Base-by-base conservation (phyloP, 2,329 filamentous ascomycete genomes). In the Trichoderma sp. region DNA sequence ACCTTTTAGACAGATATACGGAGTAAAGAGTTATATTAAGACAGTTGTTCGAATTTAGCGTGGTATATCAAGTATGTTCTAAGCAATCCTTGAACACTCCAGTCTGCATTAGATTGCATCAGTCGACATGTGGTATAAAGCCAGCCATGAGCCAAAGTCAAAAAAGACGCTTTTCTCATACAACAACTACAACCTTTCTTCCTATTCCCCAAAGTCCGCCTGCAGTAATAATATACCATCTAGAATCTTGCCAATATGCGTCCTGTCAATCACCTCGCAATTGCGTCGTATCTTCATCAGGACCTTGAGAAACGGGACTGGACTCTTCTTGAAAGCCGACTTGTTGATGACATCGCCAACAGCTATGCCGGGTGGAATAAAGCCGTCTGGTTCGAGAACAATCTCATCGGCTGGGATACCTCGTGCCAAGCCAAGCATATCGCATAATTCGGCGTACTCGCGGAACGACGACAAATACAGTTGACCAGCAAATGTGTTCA, bases 401-500 rank as follows among this genome's bases (percentile, higher is more conserved):
- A 67, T 26, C 2, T 1, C 73, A 6, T 78, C 77, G 0, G 73
- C 68, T 0, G 66, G 67, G 1, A 63, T 45, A 0, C 62, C 56
- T 66, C 73, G 78, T 0, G 78, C 73, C 0, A 90, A 70, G 0
- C 86, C 83, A 0, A 90, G 74, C 47, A 80, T 81, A 1, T 77
- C 71, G 66, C 86, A 88, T 0, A 82, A 71, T 1, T 76, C 72
- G 0, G 72, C 67, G 67, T 91, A 92, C 61, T 90, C 82, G 0
- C 75, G 65, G 50, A 80, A 84, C 0, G 78, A 81, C 0, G 72
- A 73, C 10, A 91, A 77, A 68, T 91, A 92, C 0, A 91, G 78
- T 63, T 90, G 87, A 0, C 89, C 90, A 0, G 90, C 79, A 63
- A 92, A 91, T 0, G 92, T 74, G 50, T 89, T 88, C 0, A 92